phyloP scores from a whole-genome alignment of 2,329 filamentous ascomycete genomes.

The Exophiala sp. region DNA sequence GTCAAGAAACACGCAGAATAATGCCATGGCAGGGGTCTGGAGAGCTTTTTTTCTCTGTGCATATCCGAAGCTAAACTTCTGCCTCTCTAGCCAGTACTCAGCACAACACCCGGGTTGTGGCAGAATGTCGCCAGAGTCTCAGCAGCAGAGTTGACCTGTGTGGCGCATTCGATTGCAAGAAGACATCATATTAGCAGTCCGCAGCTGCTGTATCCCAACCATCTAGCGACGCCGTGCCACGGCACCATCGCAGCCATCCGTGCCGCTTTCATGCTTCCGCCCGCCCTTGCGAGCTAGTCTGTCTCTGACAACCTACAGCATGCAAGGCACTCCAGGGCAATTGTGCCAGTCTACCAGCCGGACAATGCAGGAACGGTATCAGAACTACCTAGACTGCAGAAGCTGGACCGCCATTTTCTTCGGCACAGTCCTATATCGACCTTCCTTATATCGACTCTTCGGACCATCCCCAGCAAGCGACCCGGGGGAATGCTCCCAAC shows the following conservation, averaged over 20 bases:
- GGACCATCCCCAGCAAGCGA: background rate
- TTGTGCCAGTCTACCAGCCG: background rate
- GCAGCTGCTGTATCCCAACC: slow-evolving; percentile 4
- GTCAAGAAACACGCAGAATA: background rate
- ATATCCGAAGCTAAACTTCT: background rate
- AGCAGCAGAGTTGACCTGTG: too few species aligned
- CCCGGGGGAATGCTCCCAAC: too few species aligned
- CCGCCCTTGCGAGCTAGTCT: slow-evolving; percentile 8
- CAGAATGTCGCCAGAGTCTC: background rate
- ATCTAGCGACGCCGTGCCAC: slow-evolving; percentile 2
- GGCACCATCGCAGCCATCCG: slow-evolving; percentile 14
- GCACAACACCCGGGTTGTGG: slow-evolving; percentile 9
- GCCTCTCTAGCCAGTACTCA: background rate
- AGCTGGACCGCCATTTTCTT: background rate
- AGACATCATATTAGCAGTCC: slow-evolving; percentile 8
- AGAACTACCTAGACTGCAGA: slow-evolving; percentile 14
- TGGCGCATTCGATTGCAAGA: slow-evolving; percentile 5
- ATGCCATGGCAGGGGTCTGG: background rate
- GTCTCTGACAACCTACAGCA: background rate
- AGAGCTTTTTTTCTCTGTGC: background rate
- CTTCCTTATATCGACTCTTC: background rate
- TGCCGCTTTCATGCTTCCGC: slow-evolving; percentile 23
- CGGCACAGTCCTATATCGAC: background rate
- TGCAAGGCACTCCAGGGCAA: slow-evolving; percentile 14
- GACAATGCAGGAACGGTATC: slow-evolving; percentile 27